Base-by-base conservation (phyloP, 2,329 filamentous ascomycete genomes). In the Aphanocladium album region DNA sequence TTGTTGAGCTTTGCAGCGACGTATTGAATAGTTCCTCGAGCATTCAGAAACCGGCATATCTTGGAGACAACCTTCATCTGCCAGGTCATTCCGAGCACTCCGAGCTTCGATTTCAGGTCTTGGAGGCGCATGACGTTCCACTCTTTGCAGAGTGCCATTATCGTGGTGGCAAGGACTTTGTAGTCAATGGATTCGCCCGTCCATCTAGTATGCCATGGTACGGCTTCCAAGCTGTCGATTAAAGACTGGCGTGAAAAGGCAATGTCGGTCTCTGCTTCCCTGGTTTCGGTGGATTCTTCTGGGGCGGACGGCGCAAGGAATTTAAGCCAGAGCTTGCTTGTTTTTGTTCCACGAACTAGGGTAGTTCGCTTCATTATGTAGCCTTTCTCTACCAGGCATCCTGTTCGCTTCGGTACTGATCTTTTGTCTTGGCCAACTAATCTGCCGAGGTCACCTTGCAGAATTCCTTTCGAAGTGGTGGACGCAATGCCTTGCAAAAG, bases 351-450 rank as follows among this genome's bases (percentile, higher is more conserved):
- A 55, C 80, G 77, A 12, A 84, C 79, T 21, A 86, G 78, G 1
- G 83, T 80, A 4, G 83, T 82, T 45, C 84, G 78, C 70, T 88
- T 88, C 55, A 80, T 80, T 52, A 86, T 82, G 64, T 87, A 87
- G 17, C 84, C 84, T 67, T 87, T 86, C 63, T 78, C 77, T 5
- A 82, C 78, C 1, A 88, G 75, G 3, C 79, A 77, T 64, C 86
- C 83, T 0, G 85, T 88, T 37, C 85, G 76, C 61, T 82, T 84
- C 2, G 85, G 84, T 1, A 87, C 78, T 1, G 84, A 87, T 55
- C 84, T 80, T 67, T 87, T 87, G 70, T 87, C 85, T 68, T 87
- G 85, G 23, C 80, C 78, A 14, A 83, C 83, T 1, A 85, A 72
- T 21, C 79, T 78, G 17, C 82, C 80, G 25, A 87, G 75, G 61